Evolutionary conservation across 1,284 basidiomycete genomes (phyloP).

Genomic region (Leucoagaricus sp.): DNA sequence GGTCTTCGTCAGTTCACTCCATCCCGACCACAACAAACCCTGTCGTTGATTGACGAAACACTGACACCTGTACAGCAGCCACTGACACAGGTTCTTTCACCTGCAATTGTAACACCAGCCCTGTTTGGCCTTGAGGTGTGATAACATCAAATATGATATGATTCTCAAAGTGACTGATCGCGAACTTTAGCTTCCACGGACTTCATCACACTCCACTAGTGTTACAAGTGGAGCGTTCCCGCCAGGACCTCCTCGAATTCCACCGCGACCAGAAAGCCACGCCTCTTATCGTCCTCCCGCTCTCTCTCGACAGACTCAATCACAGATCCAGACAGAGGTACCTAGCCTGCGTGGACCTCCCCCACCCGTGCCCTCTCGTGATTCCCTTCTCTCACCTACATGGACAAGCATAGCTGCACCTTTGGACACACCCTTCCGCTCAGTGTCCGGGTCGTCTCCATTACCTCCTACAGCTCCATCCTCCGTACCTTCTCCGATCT

Average conservation of each 20-base stretch:
- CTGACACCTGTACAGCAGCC: not conserved
- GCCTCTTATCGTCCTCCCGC: not conserved
- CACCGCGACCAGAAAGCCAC: not conserved
- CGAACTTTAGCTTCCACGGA: not conserved
- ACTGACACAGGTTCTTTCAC: not conserved
- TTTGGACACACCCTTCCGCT: not conserved
- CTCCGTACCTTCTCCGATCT: not conserved
- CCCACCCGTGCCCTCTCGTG: not conserved
- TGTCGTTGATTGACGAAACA: not conserved
- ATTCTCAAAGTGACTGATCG: not conserved
- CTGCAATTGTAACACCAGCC: not conserved
- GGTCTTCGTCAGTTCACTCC: conserved; percentile 1
- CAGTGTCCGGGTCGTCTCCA: too few species aligned
- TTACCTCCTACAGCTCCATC: not conserved
- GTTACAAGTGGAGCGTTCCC: not conserved
- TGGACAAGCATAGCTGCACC: not conserved
- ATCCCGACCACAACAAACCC: not conserved
- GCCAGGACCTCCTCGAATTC: not conserved
- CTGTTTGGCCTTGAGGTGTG: not conserved
- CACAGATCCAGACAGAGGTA: not conserved
- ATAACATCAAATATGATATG: not conserved
- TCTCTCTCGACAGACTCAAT: not conserved
- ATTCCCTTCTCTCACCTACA: not conserved
- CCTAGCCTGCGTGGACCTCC: not conserved
- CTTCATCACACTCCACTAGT: not conserved